Evolutionary conservation across 257 asterid genomes (phyloP).

Genomic region (Nicotiana undulata): DNA sequence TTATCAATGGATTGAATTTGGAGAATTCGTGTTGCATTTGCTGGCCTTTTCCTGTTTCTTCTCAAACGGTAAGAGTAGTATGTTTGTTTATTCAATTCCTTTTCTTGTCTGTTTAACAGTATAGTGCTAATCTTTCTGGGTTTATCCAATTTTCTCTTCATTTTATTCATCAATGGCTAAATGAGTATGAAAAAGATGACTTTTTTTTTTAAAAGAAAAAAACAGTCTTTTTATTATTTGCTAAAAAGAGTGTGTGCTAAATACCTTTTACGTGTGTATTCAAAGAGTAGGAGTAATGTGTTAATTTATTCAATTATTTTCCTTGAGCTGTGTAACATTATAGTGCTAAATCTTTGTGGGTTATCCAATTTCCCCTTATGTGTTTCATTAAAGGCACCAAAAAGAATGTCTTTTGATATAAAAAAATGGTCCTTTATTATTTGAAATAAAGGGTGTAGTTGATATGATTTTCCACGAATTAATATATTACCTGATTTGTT

Average conservation of each 20-base stretch:
- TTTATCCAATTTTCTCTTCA: background rate
- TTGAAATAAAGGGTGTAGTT: background rate
- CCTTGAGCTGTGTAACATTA: background rate
- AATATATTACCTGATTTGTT: no score
- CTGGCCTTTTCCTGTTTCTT: background rate
- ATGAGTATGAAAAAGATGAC: no score
- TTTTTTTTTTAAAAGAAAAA: no score
- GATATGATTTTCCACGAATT: background rate
- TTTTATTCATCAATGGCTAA: no score
- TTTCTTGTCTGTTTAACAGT: background rate
- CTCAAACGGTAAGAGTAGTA: background rate
- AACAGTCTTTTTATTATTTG: no score
- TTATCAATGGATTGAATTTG: background rate
- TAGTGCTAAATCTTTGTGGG: background rate
- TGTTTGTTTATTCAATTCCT: background rate
- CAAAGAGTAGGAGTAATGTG: background rate
- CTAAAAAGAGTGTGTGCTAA: no score
- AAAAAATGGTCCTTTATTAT: no score
- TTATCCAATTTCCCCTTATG: background rate
- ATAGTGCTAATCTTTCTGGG: background rate
- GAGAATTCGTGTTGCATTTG: background rate
- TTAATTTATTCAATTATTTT: background rate
- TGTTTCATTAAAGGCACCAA: background rate
- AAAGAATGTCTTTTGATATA: background rate
- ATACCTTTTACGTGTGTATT: no score